A percentile compares a stretch with the other conserved stretches of the same genome.
Evolutionary conservation across 805 yeast species (phyloP).

Genomic region (Starmerella roubikii): DNA sequence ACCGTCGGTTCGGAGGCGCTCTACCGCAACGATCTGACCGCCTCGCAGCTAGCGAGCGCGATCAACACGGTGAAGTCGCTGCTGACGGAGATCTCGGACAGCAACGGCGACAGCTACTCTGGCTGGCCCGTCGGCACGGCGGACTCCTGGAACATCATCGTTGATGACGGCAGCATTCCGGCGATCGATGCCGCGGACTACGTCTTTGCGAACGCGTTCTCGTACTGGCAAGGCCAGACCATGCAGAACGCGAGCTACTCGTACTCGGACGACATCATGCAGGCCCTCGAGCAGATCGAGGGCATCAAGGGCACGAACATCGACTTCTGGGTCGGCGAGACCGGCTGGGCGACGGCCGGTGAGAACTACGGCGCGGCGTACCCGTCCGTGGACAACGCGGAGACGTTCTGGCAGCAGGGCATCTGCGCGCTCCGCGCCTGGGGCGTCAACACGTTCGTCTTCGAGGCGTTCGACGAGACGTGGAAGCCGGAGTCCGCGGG

Average conservation of each 20-base stretch:
- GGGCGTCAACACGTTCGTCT: slow-evolving; percentile 86
- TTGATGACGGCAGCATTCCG: slow-evolving; percentile 56
- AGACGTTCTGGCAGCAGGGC: slow-evolving; percentile 71
- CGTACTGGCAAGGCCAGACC: slow-evolving; percentile 98
- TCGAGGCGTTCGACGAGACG: slow-evolving; percentile 90
- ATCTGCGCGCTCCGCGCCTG: slow-evolving; percentile 89
- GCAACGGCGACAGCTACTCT: slow-evolving; percentile 63
- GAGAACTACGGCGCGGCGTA: slow-evolving; percentile 49
- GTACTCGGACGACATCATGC: slow-evolving; percentile 94
- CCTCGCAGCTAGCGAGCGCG: slow-evolving; percentile 53
- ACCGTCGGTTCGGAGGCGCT: slow-evolving; percentile 93
- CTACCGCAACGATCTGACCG: slow-evolving; percentile 77
- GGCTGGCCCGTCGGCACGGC: slow-evolving; percentile 77
- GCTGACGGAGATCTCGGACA: slow-evolving; percentile 52
- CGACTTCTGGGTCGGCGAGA: slow-evolving; percentile 91
- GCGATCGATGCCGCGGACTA: slow-evolving; percentile 74
- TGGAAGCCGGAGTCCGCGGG: slow-evolving; percentile 78
- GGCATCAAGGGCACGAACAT: slow-evolving; percentile 78
- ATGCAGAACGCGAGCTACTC: slow-evolving; percentile 72
- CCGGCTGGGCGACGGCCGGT: slow-evolving; percentile 94
- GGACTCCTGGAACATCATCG: slow-evolving; percentile 89
- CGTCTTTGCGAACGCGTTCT: slow-evolving; percentile 87
- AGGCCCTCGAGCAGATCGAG: slow-evolving; percentile 83
- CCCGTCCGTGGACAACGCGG: slow-evolving; percentile 65
- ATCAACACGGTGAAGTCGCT: slow-evolving; percentile 51